Base-by-base conservation (phyloP, 345 rosid species). In the Punica granatum region DNA sequence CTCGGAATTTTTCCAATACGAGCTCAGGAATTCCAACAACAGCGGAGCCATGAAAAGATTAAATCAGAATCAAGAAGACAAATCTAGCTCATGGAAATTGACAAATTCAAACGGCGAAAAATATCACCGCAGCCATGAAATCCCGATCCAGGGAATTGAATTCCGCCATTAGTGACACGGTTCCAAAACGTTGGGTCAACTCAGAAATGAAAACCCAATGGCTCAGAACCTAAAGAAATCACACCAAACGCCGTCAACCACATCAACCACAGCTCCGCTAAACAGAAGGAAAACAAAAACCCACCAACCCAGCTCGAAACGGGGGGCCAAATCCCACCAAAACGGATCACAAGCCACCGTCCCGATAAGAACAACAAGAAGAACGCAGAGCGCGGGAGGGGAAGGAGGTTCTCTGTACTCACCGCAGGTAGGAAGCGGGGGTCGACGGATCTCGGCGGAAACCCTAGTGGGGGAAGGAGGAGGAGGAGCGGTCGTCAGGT, bases 381-480 rank as follows among this genome's bases (percentile, higher is more conserved):
- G 4, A 56, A 56, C 1, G 14, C 33, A 9, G 16, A 12, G 33
- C 61, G 12, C 60, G 33, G 61, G 30, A 51, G 8, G n/a, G n/a
- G 19, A 56, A 30, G 34, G 61, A 30, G 41, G 41, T 11, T 26
- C 12, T 26, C 19, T 2, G 61, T 13, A 56, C 61, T 56, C 34
- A 30, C 34, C 32, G 11, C 21, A 30, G 46, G 19, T 28, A 11
- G 28, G 60, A 11, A 35, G 60, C 35, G 60, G 26, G 4, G 42
- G 41, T n/a, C n/a, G 58, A 30, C 28, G 39, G 42, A 63, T 54
- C 66, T 43, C 23, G 43, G 43, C 31, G 32, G 71, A 16, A 69
- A 60, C 65, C 70, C 70, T 68, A 68, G 54, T 11, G n/a, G 49
- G 67, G 14, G 25, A 8, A 28, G 49, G 34, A 30, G 37, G 33